Evolutionary conservation across 2,329 filamentous ascomycete genomes (phyloP), one percentile per base, ranked within the genome.

Genomic region (Penicillium sp.): DNA sequence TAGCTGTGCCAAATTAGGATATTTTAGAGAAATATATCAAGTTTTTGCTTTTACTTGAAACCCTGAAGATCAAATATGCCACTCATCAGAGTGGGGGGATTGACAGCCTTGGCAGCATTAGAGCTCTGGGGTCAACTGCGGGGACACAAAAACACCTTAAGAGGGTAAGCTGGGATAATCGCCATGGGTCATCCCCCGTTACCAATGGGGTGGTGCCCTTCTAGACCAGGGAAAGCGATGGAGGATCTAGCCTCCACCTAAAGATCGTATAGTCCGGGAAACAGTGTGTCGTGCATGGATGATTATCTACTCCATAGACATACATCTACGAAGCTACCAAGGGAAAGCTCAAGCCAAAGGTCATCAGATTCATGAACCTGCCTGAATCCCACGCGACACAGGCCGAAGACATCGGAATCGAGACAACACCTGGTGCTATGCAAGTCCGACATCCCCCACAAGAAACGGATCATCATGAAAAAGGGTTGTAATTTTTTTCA

Each of bases 401-500:
- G 31, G 29, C 11, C 43, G 26, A 61, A 51, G 29, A 54, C 46
- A 54, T 45, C 31, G 53, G 37, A 41, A 23, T 15, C 41, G 22
- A 40, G 20, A 37, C 25, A 25, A 23, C 35, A 40, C 47, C 20
- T 25, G n/a, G 26, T 20, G 22, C 40, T 44, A 27, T 52, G 23
- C 27, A 46, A 43, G 49, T 44, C 31, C 26, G 20, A 23, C 11
- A 47, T 25, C 47, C 45, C 27, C 45, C 27, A 29, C 20, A 20
- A n/a, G 53, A 40, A 20, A 22, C 37, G 37, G 37, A 40, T 40
- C 37, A 20, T 62, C 60, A 57, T 63, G 57, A 62, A 63, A 62
- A 59, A 55, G 53, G 55, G 61, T 58, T 54, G 50, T 49, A 51
- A 56, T 54, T 61, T 66, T 64, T 62, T 59, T 54, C 57, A 55